Evolutionary conservation across 257 asterid genomes (phyloP), one percentile per base, ranked within the genome.

Genomic region (Gentiana straminea): DNA sequence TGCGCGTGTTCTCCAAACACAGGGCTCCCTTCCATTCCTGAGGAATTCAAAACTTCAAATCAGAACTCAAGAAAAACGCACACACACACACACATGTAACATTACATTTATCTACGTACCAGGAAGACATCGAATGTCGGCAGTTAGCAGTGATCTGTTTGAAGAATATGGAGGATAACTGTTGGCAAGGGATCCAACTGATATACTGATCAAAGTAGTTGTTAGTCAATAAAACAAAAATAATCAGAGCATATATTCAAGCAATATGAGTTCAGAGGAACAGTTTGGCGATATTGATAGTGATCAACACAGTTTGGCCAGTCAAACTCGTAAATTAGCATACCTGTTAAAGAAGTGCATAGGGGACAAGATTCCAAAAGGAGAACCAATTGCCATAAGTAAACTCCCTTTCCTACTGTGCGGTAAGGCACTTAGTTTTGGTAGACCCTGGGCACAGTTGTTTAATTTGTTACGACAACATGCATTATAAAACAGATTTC

Each of bases 11-110:
- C 90, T 55, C 84, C 83, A 68, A 92, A 88, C 70, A 83, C 95
- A 63, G 97, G 94, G 74, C 97, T 75, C 54, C 97, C 98, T 70
- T 92, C 98, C 98, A 88, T 92, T 76, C 98, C 98, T 92, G 84
- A 72, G 38, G 58, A 15, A 75, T 54, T 67, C 64, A 74, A 54
- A 63, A 60, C 36, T 63, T 62, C 50, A 44, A 37, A 71, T 68
- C 68, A 77, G 61, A 55, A 59, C 52, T 60, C 68, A 64, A 53
- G 11, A 74, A 63, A 58, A 45, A 62, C 36, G 63, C 24, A 24
- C 24, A 24, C 24, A 24, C 24, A 24, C 24, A 24, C 24, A 24
- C 24, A 24, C 24, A 69, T 37, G 24, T 37, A 70, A 62, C 55
- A 15, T 44, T 55, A 57, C 58, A 71, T 70, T 63, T 32, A 70